Percentiles rank a stretch among this genome's conserved stretches.
These are phyloP conservation scores for Verticillium nonalfalfae DNA, from an alignment of 2,329 filamentous ascomycete genomes.

Conservation along the genomic window DNA sequence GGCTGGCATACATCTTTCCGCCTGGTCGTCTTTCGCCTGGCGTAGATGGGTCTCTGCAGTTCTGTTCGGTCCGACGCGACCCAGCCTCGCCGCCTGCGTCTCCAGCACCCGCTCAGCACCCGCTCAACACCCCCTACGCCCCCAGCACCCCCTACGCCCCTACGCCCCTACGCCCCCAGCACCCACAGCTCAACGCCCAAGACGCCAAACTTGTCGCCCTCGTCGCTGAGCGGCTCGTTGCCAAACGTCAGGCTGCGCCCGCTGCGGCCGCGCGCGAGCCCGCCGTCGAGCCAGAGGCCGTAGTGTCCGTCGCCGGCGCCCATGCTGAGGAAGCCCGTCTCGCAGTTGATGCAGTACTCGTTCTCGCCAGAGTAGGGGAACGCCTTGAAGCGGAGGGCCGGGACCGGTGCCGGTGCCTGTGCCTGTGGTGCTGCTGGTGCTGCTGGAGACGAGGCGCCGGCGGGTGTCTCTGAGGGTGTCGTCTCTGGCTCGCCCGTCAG, in stretches of 20 bases:
- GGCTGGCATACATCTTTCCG: too few relatives aligned
- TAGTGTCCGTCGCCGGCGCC: conserved; percentile 87
- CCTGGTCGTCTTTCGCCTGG: too few relatives aligned
- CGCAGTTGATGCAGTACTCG: conserved; percentile 94
- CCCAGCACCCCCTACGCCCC: too few relatives aligned
- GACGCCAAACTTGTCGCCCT: conserved; percentile 86
- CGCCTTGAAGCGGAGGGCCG: conserved; percentile 89
- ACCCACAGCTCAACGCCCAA: conserved; percentile 92
- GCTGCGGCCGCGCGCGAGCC: conserved; percentile 77
- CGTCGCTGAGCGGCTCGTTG: conserved; percentile 88
- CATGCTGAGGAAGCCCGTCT: conserved; percentile 75
- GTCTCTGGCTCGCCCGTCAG: neutral
- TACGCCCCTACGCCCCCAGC: conserved; percentile 64
- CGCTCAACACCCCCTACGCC: too few relatives aligned
- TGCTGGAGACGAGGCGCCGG: too few relatives aligned
- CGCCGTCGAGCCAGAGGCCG: conserved; percentile 87
- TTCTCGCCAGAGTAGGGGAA: conserved; percentile 96
- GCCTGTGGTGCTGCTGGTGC: neutral
- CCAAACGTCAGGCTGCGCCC: conserved; percentile 85
- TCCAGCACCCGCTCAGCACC: too few relatives aligned
- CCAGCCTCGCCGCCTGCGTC: too few relatives aligned
- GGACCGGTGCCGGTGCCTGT: conserved; percentile 36
- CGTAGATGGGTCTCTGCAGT: too few relatives aligned
- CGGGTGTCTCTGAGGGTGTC: too few relatives aligned
- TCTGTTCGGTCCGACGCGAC: too few relatives aligned